Evolutionary conservation across 768 basidiomycete genomes (phyloP).

Genomic region (Calvatia gigantea): DNA sequence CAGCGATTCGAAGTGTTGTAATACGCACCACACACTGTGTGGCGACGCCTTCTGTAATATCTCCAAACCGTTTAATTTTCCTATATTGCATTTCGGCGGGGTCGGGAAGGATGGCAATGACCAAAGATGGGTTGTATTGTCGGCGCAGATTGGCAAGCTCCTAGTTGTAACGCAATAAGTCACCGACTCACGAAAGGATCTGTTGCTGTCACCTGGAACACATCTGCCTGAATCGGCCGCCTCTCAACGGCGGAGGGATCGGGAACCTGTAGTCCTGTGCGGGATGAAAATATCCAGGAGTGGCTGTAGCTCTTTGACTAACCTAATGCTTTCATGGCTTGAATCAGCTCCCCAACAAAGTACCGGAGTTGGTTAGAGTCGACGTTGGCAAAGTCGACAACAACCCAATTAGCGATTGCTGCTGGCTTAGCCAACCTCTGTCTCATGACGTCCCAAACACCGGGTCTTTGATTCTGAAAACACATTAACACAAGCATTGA

Average conservation of each 20-base stretch:
- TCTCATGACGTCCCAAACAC: slow-evolving; percentile 30
- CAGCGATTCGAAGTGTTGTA: neutral
- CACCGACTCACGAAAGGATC: no score
- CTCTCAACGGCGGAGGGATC: neutral
- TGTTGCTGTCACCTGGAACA: neutral
- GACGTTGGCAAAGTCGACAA: slow-evolving; percentile 24
- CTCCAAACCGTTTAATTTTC: slow-evolving; percentile 27
- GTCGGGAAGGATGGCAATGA: slow-evolving; percentile 29
- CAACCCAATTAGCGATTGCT: slow-evolving; percentile 17
- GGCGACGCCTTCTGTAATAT: slow-evolving; percentile 50
- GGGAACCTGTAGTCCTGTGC: neutral
- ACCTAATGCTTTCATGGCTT: slow-evolving; percentile 24
- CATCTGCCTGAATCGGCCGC: neutral
- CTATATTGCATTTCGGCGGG: slow-evolving; percentile 24
- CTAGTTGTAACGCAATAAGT: neutral
- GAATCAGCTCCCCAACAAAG: slow-evolving; percentile 20
- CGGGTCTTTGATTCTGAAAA: slow-evolving; percentile 13
- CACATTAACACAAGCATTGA: neutral
- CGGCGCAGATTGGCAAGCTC: slow-evolving; percentile 9
- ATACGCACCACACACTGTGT: slow-evolving; percentile 61
- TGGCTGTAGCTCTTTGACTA: neutral
- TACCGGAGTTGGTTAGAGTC: slow-evolving; percentile 11
- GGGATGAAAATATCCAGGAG: neutral
- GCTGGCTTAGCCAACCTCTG: slow-evolving; percentile 20
- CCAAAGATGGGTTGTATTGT: slow-evolving; percentile 16